These are phyloP conservation scores for Silene vulgaris DNA, from an alignment of 179 eudicot species.

Conservation along the genomic window DNA sequence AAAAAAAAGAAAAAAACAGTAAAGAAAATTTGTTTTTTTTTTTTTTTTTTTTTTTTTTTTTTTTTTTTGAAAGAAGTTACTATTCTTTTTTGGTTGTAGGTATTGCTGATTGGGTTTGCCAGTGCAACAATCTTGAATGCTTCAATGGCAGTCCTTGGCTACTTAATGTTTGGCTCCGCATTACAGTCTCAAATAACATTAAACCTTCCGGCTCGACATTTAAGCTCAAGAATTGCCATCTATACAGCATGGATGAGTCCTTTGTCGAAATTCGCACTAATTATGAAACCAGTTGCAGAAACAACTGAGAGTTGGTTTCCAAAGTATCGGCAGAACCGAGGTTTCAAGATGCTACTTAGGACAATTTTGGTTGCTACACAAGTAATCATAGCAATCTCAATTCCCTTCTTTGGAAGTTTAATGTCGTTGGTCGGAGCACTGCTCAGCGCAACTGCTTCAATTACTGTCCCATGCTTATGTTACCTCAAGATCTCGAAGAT, in stretches of 20 bases:
- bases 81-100: constrained; percentile 32
- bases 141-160: constrained; percentile 71
- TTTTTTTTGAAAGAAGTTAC: too few relatives aligned
- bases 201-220: constrained; percentile 46
- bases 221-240: constrained; percentile 73
- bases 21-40: too few relatives aligned
- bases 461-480: constrained; percentile 32
- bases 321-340: constrained; percentile 20
- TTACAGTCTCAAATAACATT: constrained; percentile 64
- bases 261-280: constrained; percentile 29
- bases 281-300: constrained; percentile 30
- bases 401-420: constrained; percentile 32
- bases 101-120: constrained; percentile 53
- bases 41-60: too few relatives aligned
- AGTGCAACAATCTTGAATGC: constrained; percentile 56
- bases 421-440: constrained; percentile 34
- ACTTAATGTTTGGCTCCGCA: constrained; percentile 70
- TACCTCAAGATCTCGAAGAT: constrained; percentile 25
- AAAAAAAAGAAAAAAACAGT: too few relatives aligned
- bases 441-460: constrained; percentile 29
- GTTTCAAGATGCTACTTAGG: constrained; percentile 24
- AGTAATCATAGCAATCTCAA: constrained; percentile 21
- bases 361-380: constrained; percentile 25
- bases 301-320: constrained; percentile 34
- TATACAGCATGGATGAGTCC: constrained; percentile 45